Conservation (phyloP, 1,284 basidiomycete species). For the Boletus albobrunnescens region DNA sequence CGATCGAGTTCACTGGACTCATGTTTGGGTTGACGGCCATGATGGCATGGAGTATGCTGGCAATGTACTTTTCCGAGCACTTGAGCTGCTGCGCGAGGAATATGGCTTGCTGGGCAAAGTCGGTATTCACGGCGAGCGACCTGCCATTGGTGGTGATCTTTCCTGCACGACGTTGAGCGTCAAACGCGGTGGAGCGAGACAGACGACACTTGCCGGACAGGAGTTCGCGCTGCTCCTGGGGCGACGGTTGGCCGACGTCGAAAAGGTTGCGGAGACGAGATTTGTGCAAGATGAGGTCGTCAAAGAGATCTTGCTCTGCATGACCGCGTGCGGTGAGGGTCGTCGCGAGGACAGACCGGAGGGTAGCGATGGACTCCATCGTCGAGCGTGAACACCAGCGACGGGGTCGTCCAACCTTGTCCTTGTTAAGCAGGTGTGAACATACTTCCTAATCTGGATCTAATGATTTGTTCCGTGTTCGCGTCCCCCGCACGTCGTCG, state of each 20-base stretch:
- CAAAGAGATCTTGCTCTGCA: conserved; percentile 70
- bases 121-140: conserved; percentile 61
- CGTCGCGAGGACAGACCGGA: conserved; percentile 42
- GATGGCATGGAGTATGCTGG: conserved; percentile 63
- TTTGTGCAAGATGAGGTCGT: conserved; percentile 65
- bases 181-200: background rate
- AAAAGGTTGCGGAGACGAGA: conserved; percentile 54
- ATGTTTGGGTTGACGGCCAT: conserved; percentile 64
- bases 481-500: background rate
- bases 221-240: conserved; percentile 65
- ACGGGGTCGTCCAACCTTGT: too few species aligned
- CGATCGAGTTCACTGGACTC: conserved; percentile 51
- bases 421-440: background rate
- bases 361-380: conserved; percentile 45
- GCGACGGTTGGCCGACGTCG: conserved; percentile 57
- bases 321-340: conserved; percentile 41
- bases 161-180: conserved; percentile 41
- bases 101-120: conserved; percentile 70
- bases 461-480: background rate
- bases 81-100: conserved; percentile 75
- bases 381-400: background rate
- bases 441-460: background rate
- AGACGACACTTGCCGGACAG: conserved; percentile 55
- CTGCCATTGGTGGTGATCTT: conserved; percentile 57
- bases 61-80: conserved; percentile 73